Evolutionary conservation across 2,329 filamentous ascomycete genomes (phyloP).

Genomic region (Diaporthe sp.): DNA sequence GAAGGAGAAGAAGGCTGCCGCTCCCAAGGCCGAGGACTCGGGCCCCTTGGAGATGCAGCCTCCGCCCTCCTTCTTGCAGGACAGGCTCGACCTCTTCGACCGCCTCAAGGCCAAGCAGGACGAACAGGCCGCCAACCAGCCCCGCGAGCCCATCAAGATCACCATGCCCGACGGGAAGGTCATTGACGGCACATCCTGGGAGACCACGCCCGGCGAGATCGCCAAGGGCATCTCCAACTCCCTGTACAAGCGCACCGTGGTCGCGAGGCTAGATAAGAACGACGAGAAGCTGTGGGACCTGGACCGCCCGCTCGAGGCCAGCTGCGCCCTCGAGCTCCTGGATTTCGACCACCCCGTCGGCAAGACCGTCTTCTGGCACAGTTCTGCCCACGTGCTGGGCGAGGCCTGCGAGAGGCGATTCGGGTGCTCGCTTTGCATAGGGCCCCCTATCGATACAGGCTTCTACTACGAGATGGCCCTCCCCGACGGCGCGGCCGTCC

Average conservation of each 20-base stretch:
- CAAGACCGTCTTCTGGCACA: slow-evolving; percentile 88
- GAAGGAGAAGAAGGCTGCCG: slow-evolving; percentile 66
- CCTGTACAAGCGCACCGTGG: slow-evolving; percentile 86
- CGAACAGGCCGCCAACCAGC: slow-evolving; percentile 79
- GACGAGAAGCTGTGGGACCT: slow-evolving; percentile 87
- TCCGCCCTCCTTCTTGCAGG: slow-evolving; percentile 82
- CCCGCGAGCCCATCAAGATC: slow-evolving; percentile 80
- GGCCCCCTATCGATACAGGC: slow-evolving; percentile 89
- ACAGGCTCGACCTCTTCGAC: slow-evolving; percentile 90
- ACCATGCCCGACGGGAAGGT: slow-evolving; percentile 80
- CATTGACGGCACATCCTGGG: slow-evolving; percentile 85
- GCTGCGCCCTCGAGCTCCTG: slow-evolving; percentile 86
- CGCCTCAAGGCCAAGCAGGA: slow-evolving; percentile 88
- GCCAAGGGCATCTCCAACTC: slow-evolving; percentile 87
- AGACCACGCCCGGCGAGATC: slow-evolving; percentile 88
- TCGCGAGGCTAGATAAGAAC: slow-evolving; percentile 85
- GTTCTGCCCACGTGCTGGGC: slow-evolving; percentile 87
- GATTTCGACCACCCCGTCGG: slow-evolving; percentile 82
- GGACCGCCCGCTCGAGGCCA: slow-evolving; percentile 88
- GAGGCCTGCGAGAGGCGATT: slow-evolving; percentile 93
- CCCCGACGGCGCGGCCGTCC: slow-evolving; percentile 78
- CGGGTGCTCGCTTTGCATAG: slow-evolving; percentile 92
- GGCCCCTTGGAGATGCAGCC: slow-evolving; percentile 64
- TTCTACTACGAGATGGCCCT: slow-evolving; percentile 99
- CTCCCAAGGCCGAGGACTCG: slow-evolving; percentile 52